Conservation (phyloP, 257 asterid species). For the Przewalskia tangutica region DNA sequence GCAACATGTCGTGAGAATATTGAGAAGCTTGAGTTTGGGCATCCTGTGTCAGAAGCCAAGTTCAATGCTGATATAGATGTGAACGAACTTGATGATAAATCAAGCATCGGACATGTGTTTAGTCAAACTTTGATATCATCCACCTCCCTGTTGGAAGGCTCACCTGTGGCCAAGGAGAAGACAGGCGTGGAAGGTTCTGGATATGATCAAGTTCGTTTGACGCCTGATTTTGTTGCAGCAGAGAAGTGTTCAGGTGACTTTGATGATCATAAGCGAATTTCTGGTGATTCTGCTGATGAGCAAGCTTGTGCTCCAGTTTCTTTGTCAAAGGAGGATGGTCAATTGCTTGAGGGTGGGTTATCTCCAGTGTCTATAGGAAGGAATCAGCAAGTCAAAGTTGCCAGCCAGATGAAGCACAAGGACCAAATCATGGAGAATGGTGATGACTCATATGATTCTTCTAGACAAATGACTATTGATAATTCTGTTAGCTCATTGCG, state of each 20-base stretch:
- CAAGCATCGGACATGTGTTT: not conserved
- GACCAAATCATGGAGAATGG: slow-evolving; percentile 12
- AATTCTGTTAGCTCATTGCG: not conserved
- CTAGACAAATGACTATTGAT: slow-evolving; percentile 7
- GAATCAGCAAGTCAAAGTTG: slow-evolving; percentile 25
- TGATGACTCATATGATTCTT: slow-evolving; percentile 12
- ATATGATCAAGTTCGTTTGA: slow-evolving; percentile 14
- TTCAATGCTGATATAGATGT: slow-evolving; percentile 10
- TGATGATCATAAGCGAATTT: slow-evolving; percentile 19
- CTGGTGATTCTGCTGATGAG: slow-evolving; percentile 27
- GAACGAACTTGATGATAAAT: slow-evolving; percentile 8
- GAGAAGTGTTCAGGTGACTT: slow-evolving; percentile 19
- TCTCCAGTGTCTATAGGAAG: slow-evolving; percentile 24
- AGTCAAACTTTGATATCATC: slow-evolving; percentile 17
- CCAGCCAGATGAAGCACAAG: slow-evolving; percentile 26
- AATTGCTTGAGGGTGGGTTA: slow-evolving; percentile 24
- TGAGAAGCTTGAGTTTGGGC: not conserved
- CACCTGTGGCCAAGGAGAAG: slow-evolving; percentile 2
- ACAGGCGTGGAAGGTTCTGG: slow-evolving; percentile 17
- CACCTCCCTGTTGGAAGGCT: slow-evolving; percentile 15
- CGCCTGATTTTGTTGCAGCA: slow-evolving; percentile 8
- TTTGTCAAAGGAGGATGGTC: slow-evolving; percentile 36
- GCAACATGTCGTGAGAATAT: not conserved
- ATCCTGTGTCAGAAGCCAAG: slow-evolving; percentile 1
- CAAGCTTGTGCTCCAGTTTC: slow-evolving; percentile 27